A percentile compares a stretch with the other conserved stretches of the same genome.
These are phyloP conservation scores for Trichoderma citrinoviride DNA, from an alignment of 2,329 filamentous ascomycete genomes.

Conservation along the genomic window DNA sequence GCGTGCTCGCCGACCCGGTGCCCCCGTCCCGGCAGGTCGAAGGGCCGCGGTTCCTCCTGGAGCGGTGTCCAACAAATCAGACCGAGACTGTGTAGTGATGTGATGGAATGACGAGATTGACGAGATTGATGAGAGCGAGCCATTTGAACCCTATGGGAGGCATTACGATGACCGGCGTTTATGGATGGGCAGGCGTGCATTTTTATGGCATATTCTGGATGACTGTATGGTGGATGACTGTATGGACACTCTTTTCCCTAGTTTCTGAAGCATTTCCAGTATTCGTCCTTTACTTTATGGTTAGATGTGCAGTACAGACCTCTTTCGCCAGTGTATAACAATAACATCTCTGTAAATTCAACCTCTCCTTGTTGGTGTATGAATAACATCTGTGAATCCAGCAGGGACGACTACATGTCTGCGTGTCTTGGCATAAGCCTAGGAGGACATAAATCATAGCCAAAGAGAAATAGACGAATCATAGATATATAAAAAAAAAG, in stretches of 20 bases:
- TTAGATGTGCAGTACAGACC: background rate
- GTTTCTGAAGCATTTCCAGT: background rate
- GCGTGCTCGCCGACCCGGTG: slow-evolving; percentile 23
- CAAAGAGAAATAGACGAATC: background rate
- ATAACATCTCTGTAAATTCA: too few species aligned
- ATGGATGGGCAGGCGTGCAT: background rate
- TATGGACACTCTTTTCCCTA: background rate
- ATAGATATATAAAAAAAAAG: background rate
- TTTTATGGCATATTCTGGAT: background rate
- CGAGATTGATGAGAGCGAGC: background rate
- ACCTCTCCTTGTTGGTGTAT: too few species aligned
- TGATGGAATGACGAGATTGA: slow-evolving; percentile 28
- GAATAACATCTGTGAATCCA: too few species aligned
- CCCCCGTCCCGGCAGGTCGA: slow-evolving; percentile 27
- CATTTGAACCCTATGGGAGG: too few species aligned
- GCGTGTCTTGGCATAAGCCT: too few species aligned
- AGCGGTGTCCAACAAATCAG: slow-evolving; percentile 26
- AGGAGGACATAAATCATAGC: too few species aligned
- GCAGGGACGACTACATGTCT: too few species aligned
- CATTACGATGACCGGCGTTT: background rate
- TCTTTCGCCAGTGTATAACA: background rate
- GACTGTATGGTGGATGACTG: background rate
- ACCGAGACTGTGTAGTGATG: slow-evolving; percentile 49
- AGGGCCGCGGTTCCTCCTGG: slow-evolving; percentile 28
- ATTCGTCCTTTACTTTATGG: background rate